Conservation (phyloP, 2,329 filamentous ascomycete species). For the Trichoderma sp. region DNA sequence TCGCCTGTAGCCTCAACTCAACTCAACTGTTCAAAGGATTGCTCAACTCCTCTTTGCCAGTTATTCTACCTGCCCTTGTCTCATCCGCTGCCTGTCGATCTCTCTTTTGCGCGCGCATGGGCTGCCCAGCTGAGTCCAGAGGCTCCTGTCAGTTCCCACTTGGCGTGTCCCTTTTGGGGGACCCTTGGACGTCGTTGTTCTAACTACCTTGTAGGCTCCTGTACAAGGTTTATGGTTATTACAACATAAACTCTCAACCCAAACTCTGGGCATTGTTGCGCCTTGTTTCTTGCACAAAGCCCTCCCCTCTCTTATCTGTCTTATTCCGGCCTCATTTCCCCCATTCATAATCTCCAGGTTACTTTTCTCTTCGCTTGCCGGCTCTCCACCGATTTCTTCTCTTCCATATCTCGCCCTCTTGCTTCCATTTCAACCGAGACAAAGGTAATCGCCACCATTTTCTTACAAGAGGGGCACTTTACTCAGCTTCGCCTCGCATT, state of each 20-base stretch:
- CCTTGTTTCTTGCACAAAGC: not conserved
- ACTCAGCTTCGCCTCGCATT: not conserved
- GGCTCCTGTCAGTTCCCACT: slow-evolving; percentile 16
- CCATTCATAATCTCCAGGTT: not conserved
- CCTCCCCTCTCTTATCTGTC: not conserved
- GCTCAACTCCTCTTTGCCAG: no score
- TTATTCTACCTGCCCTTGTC: not conserved
- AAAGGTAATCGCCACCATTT: not conserved
- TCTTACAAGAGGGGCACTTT: not conserved
- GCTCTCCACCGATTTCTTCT: not conserved
- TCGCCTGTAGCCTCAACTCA: not conserved
- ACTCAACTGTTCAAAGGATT: no score
- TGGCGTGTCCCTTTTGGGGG: not conserved
- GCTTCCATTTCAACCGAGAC: not conserved
- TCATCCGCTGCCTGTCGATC: slow-evolving; percentile 11
- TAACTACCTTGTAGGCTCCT: not conserved
- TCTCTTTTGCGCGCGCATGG: slow-evolving; percentile 13
- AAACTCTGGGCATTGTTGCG: not conserved
- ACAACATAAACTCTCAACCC: not conserved
- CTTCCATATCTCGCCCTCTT: not conserved
- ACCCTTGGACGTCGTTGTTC: not conserved
- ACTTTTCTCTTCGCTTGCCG: not conserved
- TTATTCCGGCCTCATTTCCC: not conserved
- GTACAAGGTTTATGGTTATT: slow-evolving; percentile 22
- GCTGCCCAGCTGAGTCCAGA: not conserved